Conservation (phyloP, 129 eudicot species). For the carrot (Daucus carota) region DH1_v3.0 NC_030389.2:32340501-32341000, state of each 20-base stretch:
- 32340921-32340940: background rate
- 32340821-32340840: background rate
- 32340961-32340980: background rate
- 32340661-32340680: too few relatives aligned
- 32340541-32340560: background rate
- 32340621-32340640: too few relatives aligned
- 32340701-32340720: too few relatives aligned
- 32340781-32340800: background rate
- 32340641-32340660: too few relatives aligned
- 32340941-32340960: background rate
- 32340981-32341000: background rate
- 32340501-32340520: background rate
- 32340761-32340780: background rate
- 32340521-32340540: background rate
- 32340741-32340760: too few relatives aligned
- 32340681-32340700: too few relatives aligned
- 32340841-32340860: background rate
- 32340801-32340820: background rate
- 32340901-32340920: background rate
- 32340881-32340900: background rate
- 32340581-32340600: too few relatives aligned
- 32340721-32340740: too few relatives aligned
- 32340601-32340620: too few relatives aligned
- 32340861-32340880: background rate
- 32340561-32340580: too few relatives aligned